Evolutionary conservation across 768 basidiomycete genomes (phyloP).

Genomic region (Tulasnella sp.): DNA sequence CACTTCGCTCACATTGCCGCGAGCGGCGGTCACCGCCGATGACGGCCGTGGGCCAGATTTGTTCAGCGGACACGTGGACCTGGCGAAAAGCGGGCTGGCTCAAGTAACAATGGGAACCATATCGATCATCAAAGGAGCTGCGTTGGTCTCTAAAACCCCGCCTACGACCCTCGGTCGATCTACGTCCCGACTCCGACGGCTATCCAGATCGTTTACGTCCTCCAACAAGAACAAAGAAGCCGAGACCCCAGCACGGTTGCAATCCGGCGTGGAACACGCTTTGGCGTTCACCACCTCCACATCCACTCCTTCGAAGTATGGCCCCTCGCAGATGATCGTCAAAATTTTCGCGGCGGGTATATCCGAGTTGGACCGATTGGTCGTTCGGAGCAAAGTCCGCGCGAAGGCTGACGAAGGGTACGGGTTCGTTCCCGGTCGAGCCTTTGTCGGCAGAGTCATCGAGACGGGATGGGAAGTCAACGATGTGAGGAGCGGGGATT

Average conservation of each 20-base stretch:
- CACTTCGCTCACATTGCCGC: constrained; percentile 53
- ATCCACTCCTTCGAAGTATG: constrained; percentile 72
- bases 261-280: constrained; percentile 42
- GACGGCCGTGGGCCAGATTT: constrained; percentile 44
- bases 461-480: constrained; percentile 82
- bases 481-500: constrained; percentile 74
- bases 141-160: constrained; percentile 4
- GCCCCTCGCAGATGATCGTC: constrained; percentile 70
- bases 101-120: constrained; percentile 90
- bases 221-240: neutral
- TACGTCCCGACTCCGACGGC: neutral
- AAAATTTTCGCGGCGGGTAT: constrained; percentile 90
- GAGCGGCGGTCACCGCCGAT: constrained; percentile 49
- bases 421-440: constrained; percentile 85
- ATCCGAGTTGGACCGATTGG: constrained; percentile 70
- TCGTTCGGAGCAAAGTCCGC: constrained; percentile 56
- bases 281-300: constrained; percentile 74
- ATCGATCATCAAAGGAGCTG: constrained; percentile 39
- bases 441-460: constrained; percentile 81
- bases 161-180: neutral
- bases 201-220: constrained; percentile 6
- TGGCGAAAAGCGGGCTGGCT: constrained; percentile 75
- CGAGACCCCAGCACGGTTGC: constrained; percentile 1
- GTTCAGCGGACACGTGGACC: constrained; percentile 49
- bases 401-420: constrained; percentile 41